phyloP scores from a whole-genome alignment of 345 rosid genomes.

The Gossypium mustelinum region DNA sequence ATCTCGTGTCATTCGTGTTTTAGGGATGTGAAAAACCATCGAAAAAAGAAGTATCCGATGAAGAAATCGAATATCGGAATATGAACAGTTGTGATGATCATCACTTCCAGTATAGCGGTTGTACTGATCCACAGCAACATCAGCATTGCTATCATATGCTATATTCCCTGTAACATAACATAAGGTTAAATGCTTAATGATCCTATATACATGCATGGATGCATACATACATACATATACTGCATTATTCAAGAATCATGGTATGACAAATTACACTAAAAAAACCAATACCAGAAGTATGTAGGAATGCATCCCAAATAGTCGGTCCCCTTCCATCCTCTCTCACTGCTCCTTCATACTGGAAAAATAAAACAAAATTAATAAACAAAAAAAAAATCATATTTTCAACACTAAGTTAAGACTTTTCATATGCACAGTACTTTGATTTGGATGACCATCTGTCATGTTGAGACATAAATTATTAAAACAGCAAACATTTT shows the following conservation, averaged over 20 bases:
- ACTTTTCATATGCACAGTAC: background rate
- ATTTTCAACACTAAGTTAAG: background rate
- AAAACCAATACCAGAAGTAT: slow-evolving; percentile 34
- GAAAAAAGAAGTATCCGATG: background rate
- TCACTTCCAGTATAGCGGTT: slow-evolving; percentile 57
- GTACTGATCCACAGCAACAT: slow-evolving; percentile 85
- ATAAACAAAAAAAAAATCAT: too few relatives aligned
- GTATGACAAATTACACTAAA: too few relatives aligned
- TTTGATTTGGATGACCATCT: background rate
- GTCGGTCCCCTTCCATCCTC: slow-evolving; percentile 77
- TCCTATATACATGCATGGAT: background rate
- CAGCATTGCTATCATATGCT: slow-evolving; percentile 63
- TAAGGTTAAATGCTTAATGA: background rate
- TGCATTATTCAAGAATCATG: too few relatives aligned
- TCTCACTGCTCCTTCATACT: slow-evolving; percentile 93
- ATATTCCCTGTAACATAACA: slow-evolving; percentile 41
- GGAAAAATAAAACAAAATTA: background rate
- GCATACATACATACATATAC: background rate
- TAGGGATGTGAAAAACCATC: background rate
- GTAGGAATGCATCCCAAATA: slow-evolving; percentile 59
- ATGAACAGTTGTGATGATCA: background rate
- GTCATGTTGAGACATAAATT: background rate
- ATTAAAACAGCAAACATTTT: background rate
- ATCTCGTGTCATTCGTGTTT: background rate
- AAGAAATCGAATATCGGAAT: background rate